These are phyloP conservation scores for Ophiostoma sp. DNA, from an alignment of 2,329 filamentous ascomycete genomes.

Conservation along the genomic window DNA sequence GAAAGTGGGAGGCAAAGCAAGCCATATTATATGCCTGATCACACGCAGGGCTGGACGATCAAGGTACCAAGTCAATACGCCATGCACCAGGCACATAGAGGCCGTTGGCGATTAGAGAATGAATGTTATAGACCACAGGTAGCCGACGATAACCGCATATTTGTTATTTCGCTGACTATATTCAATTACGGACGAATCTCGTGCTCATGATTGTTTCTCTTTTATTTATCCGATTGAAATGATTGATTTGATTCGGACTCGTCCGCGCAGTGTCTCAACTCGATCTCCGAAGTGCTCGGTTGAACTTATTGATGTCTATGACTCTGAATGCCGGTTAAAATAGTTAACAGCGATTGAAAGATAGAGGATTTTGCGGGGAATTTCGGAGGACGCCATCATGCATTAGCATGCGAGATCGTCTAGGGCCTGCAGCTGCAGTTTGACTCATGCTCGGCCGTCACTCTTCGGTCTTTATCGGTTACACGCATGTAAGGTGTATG, in stretches of 20 bases:
- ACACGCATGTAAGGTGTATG: neutral
- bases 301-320: neutral
- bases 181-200: neutral
- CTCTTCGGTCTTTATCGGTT: neutral
- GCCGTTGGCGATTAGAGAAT: neutral
- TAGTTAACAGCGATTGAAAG: neutral
- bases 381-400: neutral
- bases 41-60: too few relatives aligned
- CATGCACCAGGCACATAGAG: too few relatives aligned
- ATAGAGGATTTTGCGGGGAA: neutral
- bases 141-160: neutral
- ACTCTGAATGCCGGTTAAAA: neutral
- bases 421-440: neutral
- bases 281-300: slow-evolving; percentile 4
- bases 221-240: neutral
- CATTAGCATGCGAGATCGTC: slow-evolving; percentile 1
- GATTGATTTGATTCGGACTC: neutral
- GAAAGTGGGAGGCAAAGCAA: too few relatives aligned
- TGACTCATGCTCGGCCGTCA: neutral
- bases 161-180: neutral
- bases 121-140: neutral
- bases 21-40: too few relatives aligned
- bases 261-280: neutral
- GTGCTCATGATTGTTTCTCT: neutral
- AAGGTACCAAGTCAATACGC: too few relatives aligned